A percentile compares a stretch with the other conserved stretches of the same genome.
phyloP scores from a whole-genome alignment of 2,329 filamentous ascomycete species.

The Exophiala mesophila region DNA sequence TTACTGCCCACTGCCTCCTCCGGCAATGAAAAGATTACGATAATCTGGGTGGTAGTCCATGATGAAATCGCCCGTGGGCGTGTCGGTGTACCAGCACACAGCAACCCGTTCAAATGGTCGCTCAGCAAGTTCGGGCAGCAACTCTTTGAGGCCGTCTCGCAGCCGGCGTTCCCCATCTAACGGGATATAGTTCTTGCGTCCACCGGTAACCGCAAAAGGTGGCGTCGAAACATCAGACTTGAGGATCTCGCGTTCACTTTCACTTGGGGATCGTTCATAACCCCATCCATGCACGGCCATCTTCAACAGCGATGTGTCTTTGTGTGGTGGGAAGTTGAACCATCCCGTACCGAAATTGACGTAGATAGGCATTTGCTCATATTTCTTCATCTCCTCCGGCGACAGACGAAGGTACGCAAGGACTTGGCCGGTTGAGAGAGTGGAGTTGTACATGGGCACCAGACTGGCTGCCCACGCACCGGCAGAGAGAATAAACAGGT shows the following conservation, averaged over 20 bases:
- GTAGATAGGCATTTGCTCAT: slow-evolving; percentile 22
- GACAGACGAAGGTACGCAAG: slow-evolving; percentile 73
- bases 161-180: slow-evolving; percentile 33
- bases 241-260: neutral
- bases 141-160: slow-evolving; percentile 50
- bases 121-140: slow-evolving; percentile 50
- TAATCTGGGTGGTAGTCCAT: slow-evolving; percentile 63
- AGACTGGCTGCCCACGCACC: slow-evolving; percentile 81
- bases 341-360: slow-evolving; percentile 29
- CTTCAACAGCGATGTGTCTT: slow-evolving; percentile 47
- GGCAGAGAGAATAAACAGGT: slow-evolving; percentile 60
- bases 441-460: slow-evolving; percentile 69
- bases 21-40: slow-evolving; percentile 43
- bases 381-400: slow-evolving; percentile 59
- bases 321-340: slow-evolving; percentile 32
- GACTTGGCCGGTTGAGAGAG: slow-evolving; percentile 74
- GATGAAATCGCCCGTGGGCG: slow-evolving; percentile 65
- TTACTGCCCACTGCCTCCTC: slow-evolving; percentile 53
- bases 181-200: slow-evolving; percentile 4
- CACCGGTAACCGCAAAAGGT: neutral
- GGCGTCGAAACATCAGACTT: slow-evolving; percentile 1
- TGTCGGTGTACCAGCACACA: slow-evolving; percentile 74
- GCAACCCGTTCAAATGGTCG: slow-evolving; percentile 58
- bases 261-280: slow-evolving; percentile 37
- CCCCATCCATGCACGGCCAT: slow-evolving; percentile 65